Percentiles rank a stretch among this genome's conserved stretches.
Conservation (phyloP, 176 grass and related monocot species). For the Aegilops tauschii region DNA sequence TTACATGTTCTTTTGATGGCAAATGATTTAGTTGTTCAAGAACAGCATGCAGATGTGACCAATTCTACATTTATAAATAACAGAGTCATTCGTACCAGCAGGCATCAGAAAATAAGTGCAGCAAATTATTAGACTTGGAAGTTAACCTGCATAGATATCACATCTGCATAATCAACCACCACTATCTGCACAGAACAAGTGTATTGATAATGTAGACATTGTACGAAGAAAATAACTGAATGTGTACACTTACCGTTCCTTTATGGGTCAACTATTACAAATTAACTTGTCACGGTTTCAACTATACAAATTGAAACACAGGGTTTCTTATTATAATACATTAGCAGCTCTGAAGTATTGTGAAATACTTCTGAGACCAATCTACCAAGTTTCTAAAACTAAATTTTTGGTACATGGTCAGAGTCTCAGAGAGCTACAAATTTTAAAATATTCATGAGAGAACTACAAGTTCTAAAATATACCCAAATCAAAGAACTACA, state of each 20-base stretch:
- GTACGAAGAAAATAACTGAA: slow-evolving; percentile 2
- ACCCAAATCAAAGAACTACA: not conserved
- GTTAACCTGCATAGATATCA: slow-evolving; percentile 88
- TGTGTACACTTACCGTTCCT: not conserved
- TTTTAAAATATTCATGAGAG: not conserved
- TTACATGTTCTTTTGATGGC: slow-evolving; percentile 86
- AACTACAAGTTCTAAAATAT: too few species aligned
- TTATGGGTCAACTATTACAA: not conserved
- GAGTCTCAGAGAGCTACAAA: too few species aligned
- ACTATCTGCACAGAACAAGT: slow-evolving; percentile 55
- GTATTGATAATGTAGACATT: not conserved
- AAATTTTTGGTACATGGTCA: not conserved
- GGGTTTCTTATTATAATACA: slow-evolving; percentile 25
- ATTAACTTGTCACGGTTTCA: not conserved
- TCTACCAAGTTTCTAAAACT: not conserved
- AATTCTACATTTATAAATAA: slow-evolving; percentile 63
- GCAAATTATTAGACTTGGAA: slow-evolving; percentile 19
- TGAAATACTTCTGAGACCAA: not conserved
- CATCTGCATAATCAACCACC: slow-evolving; percentile 86
- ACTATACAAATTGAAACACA: not conserved
- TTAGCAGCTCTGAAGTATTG: not conserved
- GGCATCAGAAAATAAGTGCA: slow-evolving; percentile 9
- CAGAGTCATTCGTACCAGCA: slow-evolving; percentile 24
- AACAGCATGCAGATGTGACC: slow-evolving; percentile 75
- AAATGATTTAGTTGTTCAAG: slow-evolving; percentile 79